Base-by-base conservation (phyloP, 257 asterid species). In the Gentiana dahurica region DNA sequence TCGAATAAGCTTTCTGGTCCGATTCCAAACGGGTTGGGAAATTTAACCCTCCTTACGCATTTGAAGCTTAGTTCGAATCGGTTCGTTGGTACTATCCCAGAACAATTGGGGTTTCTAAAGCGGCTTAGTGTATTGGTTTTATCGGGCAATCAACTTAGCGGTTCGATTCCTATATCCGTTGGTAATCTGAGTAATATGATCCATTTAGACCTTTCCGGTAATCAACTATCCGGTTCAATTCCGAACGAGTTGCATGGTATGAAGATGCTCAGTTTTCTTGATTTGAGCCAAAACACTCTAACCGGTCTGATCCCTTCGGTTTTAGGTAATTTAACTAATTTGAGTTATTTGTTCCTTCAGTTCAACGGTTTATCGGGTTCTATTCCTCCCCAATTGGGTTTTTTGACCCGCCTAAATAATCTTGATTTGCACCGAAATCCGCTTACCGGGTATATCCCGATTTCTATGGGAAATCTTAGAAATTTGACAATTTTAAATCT, bases 391-490 rank as follows among this genome's bases (percentile, higher is more conserved):
- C 56, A 2, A 41, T 41, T 41, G 46, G 46, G 9, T 10, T 5
- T 5, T 2, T 41, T 5, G 5, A n/a, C 13, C 36, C 6, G 3
- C 0, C 58, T 73, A 2, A 54, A 57, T 33, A 44, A 33, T 49
- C 46, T 73, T 8, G 79, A 73, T 65, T 4, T 69, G 11, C 13
- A 34, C 6, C 1, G 5, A 5, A 73, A 73, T 32, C 1, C 1
- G 1, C 46, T 71, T 4, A 37, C 53, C 8, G 71, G 78, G 34
- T 7, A 38, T 1, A 51, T 71, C 11, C 72, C 72, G 0, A 8
- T 13, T 15, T 8, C 8, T 0, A 44, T 66, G 2, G 57, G 69
- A 1, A 55, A 53, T 8, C 53, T 71, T 4, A 43, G 37, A 3
- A 58, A 65, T 0, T 50, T 64, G 34, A 6, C 8, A 2, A 3